Evolutionary conservation across 2,329 filamentous ascomycete genomes (phyloP), one percentile per base, ranked within the genome.

Genomic region (Botrytis medusae): DNA sequence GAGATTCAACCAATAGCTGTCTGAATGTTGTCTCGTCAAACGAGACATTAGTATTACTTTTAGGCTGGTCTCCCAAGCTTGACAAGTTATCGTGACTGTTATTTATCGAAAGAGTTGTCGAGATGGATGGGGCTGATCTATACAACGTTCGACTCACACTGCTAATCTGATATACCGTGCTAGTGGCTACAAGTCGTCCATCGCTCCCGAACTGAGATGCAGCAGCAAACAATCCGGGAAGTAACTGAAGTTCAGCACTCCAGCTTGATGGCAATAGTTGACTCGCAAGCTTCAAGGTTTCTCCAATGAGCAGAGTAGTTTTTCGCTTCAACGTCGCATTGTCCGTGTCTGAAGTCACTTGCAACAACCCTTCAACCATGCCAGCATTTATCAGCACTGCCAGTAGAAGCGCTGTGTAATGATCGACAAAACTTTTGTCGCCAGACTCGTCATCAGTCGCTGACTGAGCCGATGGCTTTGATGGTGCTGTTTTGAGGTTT

Each of bases 131-230:
- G 9, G 89, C 88, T 65, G 93, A 97, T 73, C 94, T 89, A 80
- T 97, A 97, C 22, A 99, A 84, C 0, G 95, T 98, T 75, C 94
- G 90, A 81, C 95, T 99, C 77, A 99, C 94, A 80, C 95, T 98
- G 83, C 97, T 97, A 71, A 99, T 97, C 81, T 98, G 96, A 79
- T 98, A 99, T 20, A 99, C 93, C 29, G 97, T 97, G 12, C 94
- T 91, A 12, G 94, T 95, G 10, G 95, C 94, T 73, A 92, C 86
- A 77, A 95, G 95, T 72, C 93, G 91, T 37, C 90, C 87, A 44
- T 95, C 89, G 32, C 90, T 86, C 34, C 89, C 85, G 78, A 95
- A 93, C 48, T 90, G 87, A 2, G 93, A 87, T 7, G 95, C 94
- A 0, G 91, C 90, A 10, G 91, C 87, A 79, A 99, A 92, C 1